Percentiles rank a stretch among this genome's conserved stretches.
Conservation (phyloP, 352 stramenopile species). For the Phytophthora niederhauseri region DNA sequence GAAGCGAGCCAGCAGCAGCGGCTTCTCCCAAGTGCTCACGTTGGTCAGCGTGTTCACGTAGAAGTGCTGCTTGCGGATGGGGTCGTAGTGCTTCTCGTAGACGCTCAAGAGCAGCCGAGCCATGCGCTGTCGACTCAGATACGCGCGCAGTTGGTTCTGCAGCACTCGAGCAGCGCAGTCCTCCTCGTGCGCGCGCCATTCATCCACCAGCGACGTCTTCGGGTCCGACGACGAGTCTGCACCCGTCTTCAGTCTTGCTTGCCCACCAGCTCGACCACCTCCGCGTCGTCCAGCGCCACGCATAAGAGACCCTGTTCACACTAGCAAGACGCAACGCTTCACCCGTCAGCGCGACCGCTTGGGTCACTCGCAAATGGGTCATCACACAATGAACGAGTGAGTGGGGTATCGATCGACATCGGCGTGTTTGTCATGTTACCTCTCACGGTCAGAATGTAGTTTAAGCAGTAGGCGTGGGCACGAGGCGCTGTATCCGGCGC, state of each 20-base stretch:
- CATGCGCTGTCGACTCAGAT: constrained; percentile 50
- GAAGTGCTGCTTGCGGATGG: constrained; percentile 60
- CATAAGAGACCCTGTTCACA: constrained; percentile 20
- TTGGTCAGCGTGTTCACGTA: constrained; percentile 76
- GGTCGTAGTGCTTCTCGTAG: constrained; percentile 71
- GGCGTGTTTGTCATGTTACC: constrained; percentile 27
- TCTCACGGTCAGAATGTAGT: constrained; percentile 4
- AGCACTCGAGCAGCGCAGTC: constrained; percentile 52
- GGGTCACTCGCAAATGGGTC: constrained; percentile 17
- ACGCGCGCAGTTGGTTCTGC: constrained; percentile 46
- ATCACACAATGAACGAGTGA: constrained; percentile 5
- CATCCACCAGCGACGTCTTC: constrained; percentile 50
- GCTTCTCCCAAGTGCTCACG: constrained; percentile 65
- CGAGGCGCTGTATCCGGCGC: constrained; percentile 55
- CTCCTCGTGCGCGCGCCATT: constrained; percentile 69
- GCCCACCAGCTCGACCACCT: constrained; percentile 29
- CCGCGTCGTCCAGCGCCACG: constrained; percentile 29
- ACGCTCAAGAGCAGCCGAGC: constrained; percentile 42
- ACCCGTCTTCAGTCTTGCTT: constrained; percentile 31
- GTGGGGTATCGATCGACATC: constrained; percentile 21
- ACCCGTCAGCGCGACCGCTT: constrained; percentile 16
- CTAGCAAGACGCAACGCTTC: constrained; percentile 22
- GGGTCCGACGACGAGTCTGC: constrained; percentile 19
- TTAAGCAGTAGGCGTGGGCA: constrained; percentile 16
- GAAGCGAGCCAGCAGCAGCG: constrained; percentile 52